Base-by-base conservation (phyloP, 1,284 basidiomycete species). In the Marasmius tenuissimus region DNA sequence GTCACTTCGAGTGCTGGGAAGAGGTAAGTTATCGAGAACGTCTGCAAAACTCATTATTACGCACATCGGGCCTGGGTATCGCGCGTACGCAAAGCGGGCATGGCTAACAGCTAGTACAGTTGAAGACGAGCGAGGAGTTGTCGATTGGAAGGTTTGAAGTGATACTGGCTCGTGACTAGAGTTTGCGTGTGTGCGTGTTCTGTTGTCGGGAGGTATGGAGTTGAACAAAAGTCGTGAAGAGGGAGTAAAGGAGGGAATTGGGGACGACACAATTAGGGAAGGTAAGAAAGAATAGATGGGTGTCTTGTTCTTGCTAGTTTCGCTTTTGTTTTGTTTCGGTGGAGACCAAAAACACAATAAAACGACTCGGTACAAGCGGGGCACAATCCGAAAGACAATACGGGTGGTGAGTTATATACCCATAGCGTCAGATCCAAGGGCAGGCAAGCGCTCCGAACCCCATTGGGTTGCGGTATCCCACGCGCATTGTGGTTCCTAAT, bases 11-110 rank as follows among this genome's bases (percentile, higher is more conserved):
- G 87, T 81, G 83, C 86, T 89, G 75, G 67, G 65, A 54, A 47
- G 18, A 57, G 57, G 62, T 67, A 57, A 56, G 47, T 34, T 50
- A 45, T 57, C 61, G 53, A 58, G 59, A 64, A 18, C 20, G 40
- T 59, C 51, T 57, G 56, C 56, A 4, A 48, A 60, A 56, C 47
- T 55, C 56, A 61, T 47, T 56, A 57, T 58, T 34, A 80, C 87
- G 80, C 67, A 88, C 88, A 79, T 78, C 82, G 82, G 72, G 81
- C 75, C 68, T 78, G 80, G 78, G 81, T 85, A 79, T 89, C 87
- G 80, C 86, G 87, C 73, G 87, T 89, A 78, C 88, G 87, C 71
- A 85, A 79, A 60, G 86, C 87, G 74, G 88, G 88, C 88, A 90
- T 90, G 81, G 81, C 84, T 77, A 38, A 35, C 52, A 18, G 38